Base-by-base conservation (phyloP, 2,329 filamentous ascomycete genomes). In the Pseudocercospora pini-densiflorae region DNA sequence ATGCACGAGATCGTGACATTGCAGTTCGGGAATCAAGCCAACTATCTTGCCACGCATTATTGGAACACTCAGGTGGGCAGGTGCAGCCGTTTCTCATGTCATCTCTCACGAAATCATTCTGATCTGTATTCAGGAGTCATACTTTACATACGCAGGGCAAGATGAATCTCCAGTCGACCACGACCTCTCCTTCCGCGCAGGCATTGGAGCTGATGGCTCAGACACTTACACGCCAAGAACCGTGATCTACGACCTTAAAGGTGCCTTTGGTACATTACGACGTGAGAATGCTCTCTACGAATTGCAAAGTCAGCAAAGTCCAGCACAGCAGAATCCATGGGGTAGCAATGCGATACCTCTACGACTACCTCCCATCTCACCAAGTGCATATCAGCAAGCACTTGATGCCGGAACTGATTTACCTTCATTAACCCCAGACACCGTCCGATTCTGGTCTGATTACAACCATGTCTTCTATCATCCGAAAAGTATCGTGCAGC, bases 1-100 rank as follows among this genome's bases (percentile, higher is more conserved):
- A 98, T 99, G 95, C 93, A 94, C 80, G 95, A 99, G 81, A 93
- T 98, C 68, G 85, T 99, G 68, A 97, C 94, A 0, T 84, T 99
- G 54, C 95, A 99, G 84, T 89, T 98, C 67, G 95, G 95, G 51
- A 91, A 97, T 77, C 89, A 92, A 77, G 94, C 92, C 78, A 99
- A 99, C 79, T 97, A 97, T 75, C 83, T 96, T 23, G 94, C 91
- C 31, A 96, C 94, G 0, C 95, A 99, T 82, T 99, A 97, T 79
- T 99, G 95, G 95, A 99, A 99, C 75, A 85, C 92, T 5, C 94
- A 97, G 84, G 92, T 92, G 78, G 74, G 65, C 62, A 61, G 58
- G 70, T 64, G 36, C 19, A 31, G 19, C 23, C 27, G 12, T 19
- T 21, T 47, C 31, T 33, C 16, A 36, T 6, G 5, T 16, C 43